Evolutionary conservation across 1,284 basidiomycete genomes (phyloP), one percentile per base, ranked within the genome.

Genomic region (Pulchroboletus neoregius): DNA sequence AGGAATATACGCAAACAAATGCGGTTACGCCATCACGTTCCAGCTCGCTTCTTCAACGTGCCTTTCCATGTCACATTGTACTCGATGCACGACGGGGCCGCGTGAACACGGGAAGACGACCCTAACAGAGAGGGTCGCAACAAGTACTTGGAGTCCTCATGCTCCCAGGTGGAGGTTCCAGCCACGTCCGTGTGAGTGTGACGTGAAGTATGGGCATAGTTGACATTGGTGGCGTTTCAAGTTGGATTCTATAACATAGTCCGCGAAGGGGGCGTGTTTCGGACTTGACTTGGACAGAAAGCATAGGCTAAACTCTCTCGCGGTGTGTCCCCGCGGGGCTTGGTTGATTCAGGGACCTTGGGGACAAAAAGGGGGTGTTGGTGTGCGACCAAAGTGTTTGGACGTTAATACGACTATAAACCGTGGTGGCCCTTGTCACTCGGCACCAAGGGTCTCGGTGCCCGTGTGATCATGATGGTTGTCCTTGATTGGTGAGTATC

Each of bases 231-330:
- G 52, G 47, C 51, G 52, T 39, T 13, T 35, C 23, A 33, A 39
- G 20, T 23, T 9, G 8, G 30, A 35, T 48, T 6, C 6, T 32
- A 23, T 27, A n/a, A 40, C 18, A 22, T 32, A 44, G 45, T 56
- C 50, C 50, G 38, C 41, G 41, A 54, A 43, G 43, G 38, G 24
- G 43, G 34, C 50, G 40, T 54, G 50, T 31, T 24, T 27, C 46
- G 34, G 34, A 15, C 20, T 20, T 4, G 18, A 22, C 7, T 23
- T 30, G 11, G 20, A 16, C 20, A 20, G 20, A 31, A 23, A 16
- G 28, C n/a, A 30, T 31, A 20, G 18, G 39, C 20, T 30, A 31
- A 20, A 33, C 20, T 39, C 31, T 45, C 46, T 28, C 46, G 46
- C 36, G 30, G 18, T 27, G 5, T 30, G 20, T 31, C 28, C 28